Base-by-base conservation (phyloP, 2,329 filamentous ascomycete species). In the Clarireedia hainanense region DNA sequence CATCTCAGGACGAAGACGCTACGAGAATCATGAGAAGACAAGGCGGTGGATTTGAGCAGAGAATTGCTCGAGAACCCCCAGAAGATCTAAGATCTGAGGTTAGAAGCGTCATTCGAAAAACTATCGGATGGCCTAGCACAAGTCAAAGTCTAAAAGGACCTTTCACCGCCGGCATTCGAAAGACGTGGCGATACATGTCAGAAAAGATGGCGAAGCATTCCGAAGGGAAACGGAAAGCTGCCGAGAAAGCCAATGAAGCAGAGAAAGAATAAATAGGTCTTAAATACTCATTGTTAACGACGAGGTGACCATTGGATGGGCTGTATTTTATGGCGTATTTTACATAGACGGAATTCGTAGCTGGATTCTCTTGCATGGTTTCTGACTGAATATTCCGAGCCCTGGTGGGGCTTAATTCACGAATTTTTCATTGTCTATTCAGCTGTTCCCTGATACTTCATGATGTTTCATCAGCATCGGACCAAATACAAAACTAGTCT, bases 101-200 rank as follows among this genome's bases (percentile, higher is more conserved):
- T 17, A 80, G 85, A 36, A 77, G 79, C 39, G 87, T 91, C 42
- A 91, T 99, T 67, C 86, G 84, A 67, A 87, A 88, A 68, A 97
- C 95, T 0, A 89, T 97, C 64, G 81, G 83, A 55, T 97, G 94
- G 94, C 91, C 94, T 0, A 94, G 90, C 65, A 90, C 89, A 2
- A 84, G 84, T 5, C 92, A 99, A 72, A 94, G 85, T 53, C 69
- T 92, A 60, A 99, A 99, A 73, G 85, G 91, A 2, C 70, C 88
- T 1, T 70, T 96, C 46, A 97, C 91, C 2, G 85, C 88, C 0
- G 95, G 94, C 0, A 69, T 88, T 15, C 68, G 75, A 6, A 81
- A 85, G 65, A 86, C 85, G 5, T 79, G 80, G 75, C 80, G 84
- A 60, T 99, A 99, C 69, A 66, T 95, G 54, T 76, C 79, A 45